Conservation (phyloP, 2,329 filamentous ascomycete species). For the Huntiella bhutanensis region DNA sequence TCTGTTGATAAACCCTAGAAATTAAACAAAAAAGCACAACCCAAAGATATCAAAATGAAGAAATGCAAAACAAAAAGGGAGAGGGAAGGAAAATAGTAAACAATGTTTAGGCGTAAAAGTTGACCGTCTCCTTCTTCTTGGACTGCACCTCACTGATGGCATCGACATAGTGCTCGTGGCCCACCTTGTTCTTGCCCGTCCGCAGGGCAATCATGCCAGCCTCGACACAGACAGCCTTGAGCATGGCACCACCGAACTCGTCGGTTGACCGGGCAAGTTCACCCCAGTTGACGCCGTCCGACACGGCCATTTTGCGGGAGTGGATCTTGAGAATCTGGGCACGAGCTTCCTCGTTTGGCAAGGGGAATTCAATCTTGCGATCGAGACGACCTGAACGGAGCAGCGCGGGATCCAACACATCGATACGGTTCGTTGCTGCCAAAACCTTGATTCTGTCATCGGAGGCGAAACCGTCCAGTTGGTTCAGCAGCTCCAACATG, state of each 20-base stretch:
- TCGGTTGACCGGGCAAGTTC: constrained; percentile 93
- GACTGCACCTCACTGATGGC: constrained; percentile 90
- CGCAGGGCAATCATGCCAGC: constrained; percentile 97
- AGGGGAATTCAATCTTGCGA: constrained; percentile 93
- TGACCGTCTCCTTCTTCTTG: constrained; percentile 79
- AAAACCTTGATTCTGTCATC: constrained; percentile 95
- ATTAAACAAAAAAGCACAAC: too few species aligned
- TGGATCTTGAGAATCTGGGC: constrained; percentile 96
- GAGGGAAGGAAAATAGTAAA: not conserved
- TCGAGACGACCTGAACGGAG: constrained; percentile 84
- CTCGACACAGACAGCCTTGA: constrained; percentile 97
- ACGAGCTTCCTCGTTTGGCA: constrained; percentile 92
- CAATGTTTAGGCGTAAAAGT: constrained; percentile 29
- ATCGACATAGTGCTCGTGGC: constrained; percentile 96
- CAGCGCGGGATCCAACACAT: constrained; percentile 80
- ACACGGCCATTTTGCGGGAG: constrained; percentile 94
- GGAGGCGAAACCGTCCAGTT: constrained; percentile 92
- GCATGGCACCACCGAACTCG: constrained; percentile 91
- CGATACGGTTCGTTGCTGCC: constrained; percentile 83
- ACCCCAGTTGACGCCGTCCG: constrained; percentile 83
- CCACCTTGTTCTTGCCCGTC: constrained; percentile 88
- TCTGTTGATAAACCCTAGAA: too few species aligned
- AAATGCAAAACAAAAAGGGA: not conserved
- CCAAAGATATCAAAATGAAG: too few species aligned
- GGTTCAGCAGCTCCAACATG: constrained; percentile 96